These are phyloP conservation scores for Irpex sp. DNA, from an alignment of 1,284 basidiomycete species.

Conservation along the genomic window DNA sequence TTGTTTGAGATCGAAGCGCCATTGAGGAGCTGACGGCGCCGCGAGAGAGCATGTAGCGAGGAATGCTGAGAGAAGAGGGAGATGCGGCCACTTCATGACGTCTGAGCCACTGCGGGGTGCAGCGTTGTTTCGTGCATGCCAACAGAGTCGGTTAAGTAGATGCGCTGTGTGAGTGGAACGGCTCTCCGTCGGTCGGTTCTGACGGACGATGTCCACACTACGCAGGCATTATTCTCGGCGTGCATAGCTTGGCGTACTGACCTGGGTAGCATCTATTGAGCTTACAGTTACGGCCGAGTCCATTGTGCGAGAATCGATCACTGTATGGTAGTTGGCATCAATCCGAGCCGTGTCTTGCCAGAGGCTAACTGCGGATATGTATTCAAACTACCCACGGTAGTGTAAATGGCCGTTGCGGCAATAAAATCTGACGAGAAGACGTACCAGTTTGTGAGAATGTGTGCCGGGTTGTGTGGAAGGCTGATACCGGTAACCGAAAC, in stretches of 20 bases:
- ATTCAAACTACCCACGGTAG: neutral
- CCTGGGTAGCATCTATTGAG: neutral
- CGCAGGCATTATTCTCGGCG: neutral
- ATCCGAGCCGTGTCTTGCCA: neutral
- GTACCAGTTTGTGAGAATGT: neutral
- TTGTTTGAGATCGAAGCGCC: conserved; percentile 28
- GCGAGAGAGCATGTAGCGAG: neutral
- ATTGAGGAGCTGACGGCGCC: conserved; percentile 17
- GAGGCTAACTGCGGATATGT: neutral
- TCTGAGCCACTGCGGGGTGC: neutral
- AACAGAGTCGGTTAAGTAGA: neutral
- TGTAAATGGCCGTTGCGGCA: neutral
- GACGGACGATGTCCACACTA: neutral
- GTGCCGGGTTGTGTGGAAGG: neutral
- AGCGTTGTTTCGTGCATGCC: neutral
- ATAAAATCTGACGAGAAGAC: neutral
- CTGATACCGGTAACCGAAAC: neutral
- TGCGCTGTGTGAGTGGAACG: neutral
- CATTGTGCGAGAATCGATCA: neutral
- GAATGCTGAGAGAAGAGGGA: neutral
- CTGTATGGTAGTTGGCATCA: neutral
- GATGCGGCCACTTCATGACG: neutral
- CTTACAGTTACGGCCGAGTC: neutral
- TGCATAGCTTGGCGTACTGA: neutral
- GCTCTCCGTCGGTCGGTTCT: neutral